Conservation (phyloP, 768 basidiomycete genomes). For the Chalciporus chontae region DNA sequence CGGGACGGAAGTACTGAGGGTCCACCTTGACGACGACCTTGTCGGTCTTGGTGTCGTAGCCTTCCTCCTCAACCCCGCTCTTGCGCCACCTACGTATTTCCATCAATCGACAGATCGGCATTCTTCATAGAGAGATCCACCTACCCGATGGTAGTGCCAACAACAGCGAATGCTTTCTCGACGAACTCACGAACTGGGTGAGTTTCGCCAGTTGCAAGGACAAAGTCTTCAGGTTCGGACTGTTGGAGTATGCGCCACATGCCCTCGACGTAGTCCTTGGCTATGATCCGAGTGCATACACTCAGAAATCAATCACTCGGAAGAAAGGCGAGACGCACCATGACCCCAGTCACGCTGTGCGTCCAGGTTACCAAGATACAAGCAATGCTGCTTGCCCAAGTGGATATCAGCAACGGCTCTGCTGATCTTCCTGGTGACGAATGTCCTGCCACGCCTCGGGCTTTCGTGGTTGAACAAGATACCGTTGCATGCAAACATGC, state of each 20-base stretch:
- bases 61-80: slow-evolving; percentile 73
- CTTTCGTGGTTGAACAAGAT: slow-evolving; percentile 99
- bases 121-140: slow-evolving; percentile 13
- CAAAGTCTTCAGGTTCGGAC: slow-evolving; percentile 77
- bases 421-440: slow-evolving; percentile 94
- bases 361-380: slow-evolving; percentile 94
- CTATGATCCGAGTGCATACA: slow-evolving; percentile 33
- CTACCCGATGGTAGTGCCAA: slow-evolving; percentile 66
- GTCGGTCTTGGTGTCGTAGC: slow-evolving; percentile 64
- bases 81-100: slow-evolving; percentile 64
- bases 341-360: slow-evolving; percentile 98
- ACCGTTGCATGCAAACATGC: slow-evolving; percentile 95
- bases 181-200: slow-evolving; percentile 93
- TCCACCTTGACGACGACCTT: slow-evolving; percentile 82
- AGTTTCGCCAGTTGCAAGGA: slow-evolving; percentile 94
- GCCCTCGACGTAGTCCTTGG: slow-evolving; percentile 90
- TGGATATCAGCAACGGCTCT: slow-evolving; percentile 91
- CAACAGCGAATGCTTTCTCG: slow-evolving; percentile 73
- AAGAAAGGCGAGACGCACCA: slow-evolving; percentile 45
- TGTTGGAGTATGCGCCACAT: slow-evolving; percentile 99
- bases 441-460: slow-evolving; percentile 89
- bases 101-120: slow-evolving; percentile 2
- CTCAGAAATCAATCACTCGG: slow-evolving; percentile 1
- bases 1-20: slow-evolving; percentile 87
- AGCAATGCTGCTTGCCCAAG: slow-evolving; percentile 81